Percentiles rank a stretch among this genome's conserved stretches.
Evolutionary conservation across 2,329 filamentous ascomycete species (phyloP).

Genomic region (Phialophora macrospora): DNA sequence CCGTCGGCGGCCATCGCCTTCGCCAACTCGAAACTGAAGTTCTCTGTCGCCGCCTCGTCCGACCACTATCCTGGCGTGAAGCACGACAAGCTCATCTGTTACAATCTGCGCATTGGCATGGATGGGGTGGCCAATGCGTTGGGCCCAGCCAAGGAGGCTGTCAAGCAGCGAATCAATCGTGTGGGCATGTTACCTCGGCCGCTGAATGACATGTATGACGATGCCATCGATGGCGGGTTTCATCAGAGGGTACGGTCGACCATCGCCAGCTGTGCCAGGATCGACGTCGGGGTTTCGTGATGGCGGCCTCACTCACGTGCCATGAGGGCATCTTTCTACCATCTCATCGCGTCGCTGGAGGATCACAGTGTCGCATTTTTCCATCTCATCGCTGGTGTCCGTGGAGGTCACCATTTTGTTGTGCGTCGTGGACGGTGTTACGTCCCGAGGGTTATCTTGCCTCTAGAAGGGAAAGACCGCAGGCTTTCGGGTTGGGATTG

Average conservation of each 20-base stretch:
- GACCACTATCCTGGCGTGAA: constrained; percentile 31
- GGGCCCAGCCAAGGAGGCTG: constrained; percentile 32
- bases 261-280: constrained; percentile 30
- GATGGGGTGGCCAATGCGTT: constrained; percentile 31
- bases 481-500: neutral
- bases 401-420: constrained; percentile 3
- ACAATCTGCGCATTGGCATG: constrained; percentile 33
- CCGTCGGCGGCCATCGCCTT: constrained; percentile 33
- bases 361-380: neutral
- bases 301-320: neutral
- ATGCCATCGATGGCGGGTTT: constrained; percentile 31
- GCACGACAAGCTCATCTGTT: constrained; percentile 35
- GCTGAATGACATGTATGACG: constrained; percentile 33
- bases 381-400: neutral
- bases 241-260: constrained; percentile 33
- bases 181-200: constrained; percentile 30
- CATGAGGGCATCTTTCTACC: neutral
- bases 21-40: constrained; percentile 32
- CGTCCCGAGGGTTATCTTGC: neutral
- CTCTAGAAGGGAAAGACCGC: neutral
- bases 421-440: neutral
- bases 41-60: constrained; percentile 33
- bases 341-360: neutral
- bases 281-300: constrained; percentile 36
- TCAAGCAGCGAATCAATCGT: constrained; percentile 28